Percentiles rank a stretch among this genome's conserved stretches.
These are phyloP conservation scores for Pisolithus sp. DNA, from an alignment of 768 basidiomycete species.

Conservation along the genomic window DNA sequence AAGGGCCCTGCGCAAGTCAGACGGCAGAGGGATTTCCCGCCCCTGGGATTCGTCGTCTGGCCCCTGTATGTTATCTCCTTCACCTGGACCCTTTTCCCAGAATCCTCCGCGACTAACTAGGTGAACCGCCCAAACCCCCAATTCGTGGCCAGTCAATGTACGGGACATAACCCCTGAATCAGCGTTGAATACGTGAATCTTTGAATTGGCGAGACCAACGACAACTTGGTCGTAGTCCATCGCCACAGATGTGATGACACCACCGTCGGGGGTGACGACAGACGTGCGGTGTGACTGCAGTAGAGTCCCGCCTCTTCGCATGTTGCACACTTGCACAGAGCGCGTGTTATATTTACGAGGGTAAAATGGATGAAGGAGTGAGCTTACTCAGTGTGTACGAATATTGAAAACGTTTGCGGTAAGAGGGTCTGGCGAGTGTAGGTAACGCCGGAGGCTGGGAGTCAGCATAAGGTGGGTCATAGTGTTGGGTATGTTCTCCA, in stretches of 20 bases:
- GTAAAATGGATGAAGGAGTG: background rate
- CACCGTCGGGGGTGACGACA: constrained; percentile 38
- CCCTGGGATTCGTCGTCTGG: background rate
- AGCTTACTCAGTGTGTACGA: constrained; percentile 65
- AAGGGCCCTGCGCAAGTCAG: constrained; percentile 41
- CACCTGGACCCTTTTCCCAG: constrained; percentile 21
- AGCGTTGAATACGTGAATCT: constrained; percentile 82
- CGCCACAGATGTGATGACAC: constrained; percentile 82
- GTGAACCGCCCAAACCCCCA: constrained; percentile 90
- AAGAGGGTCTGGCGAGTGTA: constrained; percentile 32
- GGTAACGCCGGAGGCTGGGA: constrained; percentile 2
- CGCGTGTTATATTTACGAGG: background rate
- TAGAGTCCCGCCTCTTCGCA: constrained; percentile 69
- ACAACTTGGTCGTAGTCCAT: constrained; percentile 81
- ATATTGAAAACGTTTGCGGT: constrained; percentile 62
- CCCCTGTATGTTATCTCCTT: constrained; percentile 8
- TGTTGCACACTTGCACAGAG: constrained; percentile 57
- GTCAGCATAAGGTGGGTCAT: constrained; percentile 18
- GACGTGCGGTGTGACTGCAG: constrained; percentile 58
- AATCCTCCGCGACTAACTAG: constrained; percentile 65
- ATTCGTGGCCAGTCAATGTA: constrained; percentile 77
- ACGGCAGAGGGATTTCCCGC: constrained; percentile 6
- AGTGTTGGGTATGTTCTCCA: constrained; percentile 22
- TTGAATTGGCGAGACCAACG: constrained; percentile 79
- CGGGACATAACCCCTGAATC: constrained; percentile 67